Base-by-base conservation (phyloP, 805 yeast species). In the Wickerhamomyces tratensis region DNA sequence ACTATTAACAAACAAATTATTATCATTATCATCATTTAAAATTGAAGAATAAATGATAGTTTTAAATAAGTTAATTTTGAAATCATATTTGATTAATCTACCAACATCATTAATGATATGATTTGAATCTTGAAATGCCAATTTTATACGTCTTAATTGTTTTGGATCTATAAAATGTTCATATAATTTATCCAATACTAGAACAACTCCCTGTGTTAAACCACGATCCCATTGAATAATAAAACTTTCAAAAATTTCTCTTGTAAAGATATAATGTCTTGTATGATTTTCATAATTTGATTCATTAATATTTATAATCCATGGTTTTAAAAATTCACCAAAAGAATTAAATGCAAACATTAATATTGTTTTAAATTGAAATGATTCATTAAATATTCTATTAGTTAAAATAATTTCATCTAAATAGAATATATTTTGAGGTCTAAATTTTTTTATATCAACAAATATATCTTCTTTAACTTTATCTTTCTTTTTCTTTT, bases 131-230 rank as follows among this genome's bases (percentile, higher is more conserved):
- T 37, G 14, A 31, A 11, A 31, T 7, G n/a, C 7, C 7, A 67
- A 41, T 8, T 53, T 49, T 38, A 67, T 53, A 41, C 58, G 54
- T 2, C 44, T 26, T 8, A 66, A 50, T 9, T 59, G 57, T 6
- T 54, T 50, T 5, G 68, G 65, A 20, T 20, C 20, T 14, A 65
- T 49, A 33, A 64, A 58, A 47, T 68, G 72, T 3, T 62, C 50
- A 45, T 63, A 53, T 11, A 64, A 46, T 35, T 57, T 48, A 49
- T 67, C 70, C 34, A 65, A 39, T 29, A 67, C 34, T 4, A 68
- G 15, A 1, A 58, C 51, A 5, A 58, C 50, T 1, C 37, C 35
- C n/a, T 38, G 13, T 36, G 40, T 37, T 25, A 46, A 26, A 15
- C 36, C 36, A 27, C 42, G 37, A 41, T 55, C 52, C 39, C 52